Evolutionary conservation across 768 basidiomycete species (phyloP), one percentile per base, ranked within the genome.

Genomic region (Lentinula sp.): DNA sequence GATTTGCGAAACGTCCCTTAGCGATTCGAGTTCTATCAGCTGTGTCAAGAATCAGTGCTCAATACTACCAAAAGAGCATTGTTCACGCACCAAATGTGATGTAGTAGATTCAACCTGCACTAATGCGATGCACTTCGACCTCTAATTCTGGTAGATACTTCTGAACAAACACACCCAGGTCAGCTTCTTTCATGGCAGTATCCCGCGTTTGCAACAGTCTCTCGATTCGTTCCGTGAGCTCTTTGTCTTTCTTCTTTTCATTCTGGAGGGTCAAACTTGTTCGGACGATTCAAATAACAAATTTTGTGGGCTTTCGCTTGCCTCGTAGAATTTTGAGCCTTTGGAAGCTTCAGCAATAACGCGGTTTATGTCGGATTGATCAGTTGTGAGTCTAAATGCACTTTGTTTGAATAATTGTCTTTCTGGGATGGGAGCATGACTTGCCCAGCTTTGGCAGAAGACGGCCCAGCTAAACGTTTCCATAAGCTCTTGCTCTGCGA

Each of bases 291-390:
- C 32, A 59, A 39, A 15, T 35, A 32, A 4, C 28, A 45, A 23
- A 3, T 12, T 23, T 18, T 23, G 23, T n/a, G 52, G 53, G 59
- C 6, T 64, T 4, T 9, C 8, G n/a, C 78, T 67, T 70, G 84
- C 89, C 77, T 93, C 86, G 70, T 92, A 95, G 73, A 90, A 98
- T 73, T 93, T 94, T 32, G 93, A 95, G 3, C 95, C 95, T 69
- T 92, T 94, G 6, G 91, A 94, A 16, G 85, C 93, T 57, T 96
- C 91, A 1, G 91, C 90, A 56, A 96, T 97, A 59, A 94, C 83
- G 16, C 83, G 85, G 66, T 95, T 95, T 49, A 96, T 90, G 68
- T 93, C 93, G 36, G 83, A 80, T 68, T 93, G 90, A 66, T 92
- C 90, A 63, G 83, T 83, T 7, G 88, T 81, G 61, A 92, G 81